A percentile compares a stretch with the other conserved stretches of the same genome.
These are phyloP conservation scores for Vitis hybrid DNA, from an alignment of 177 flowering plant genomes.

Conservation along the genomic window DNA sequence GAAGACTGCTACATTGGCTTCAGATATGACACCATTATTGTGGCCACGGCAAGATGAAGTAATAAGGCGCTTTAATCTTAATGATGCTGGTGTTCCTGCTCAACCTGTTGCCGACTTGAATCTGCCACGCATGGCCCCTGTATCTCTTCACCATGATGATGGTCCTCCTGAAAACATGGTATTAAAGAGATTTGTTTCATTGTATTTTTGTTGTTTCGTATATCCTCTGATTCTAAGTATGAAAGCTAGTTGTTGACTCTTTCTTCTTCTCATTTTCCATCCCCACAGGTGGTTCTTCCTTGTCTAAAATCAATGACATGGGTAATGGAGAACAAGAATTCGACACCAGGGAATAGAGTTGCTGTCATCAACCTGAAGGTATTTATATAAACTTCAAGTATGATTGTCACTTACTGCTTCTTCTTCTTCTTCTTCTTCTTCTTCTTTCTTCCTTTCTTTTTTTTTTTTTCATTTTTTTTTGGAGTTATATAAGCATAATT, in stretches of 20 bases:
- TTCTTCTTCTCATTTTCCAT: not conserved
- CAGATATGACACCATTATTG: slow-evolving; percentile 54
- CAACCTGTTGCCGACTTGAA: slow-evolving; percentile 48
- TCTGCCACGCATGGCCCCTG: slow-evolving; percentile 61
- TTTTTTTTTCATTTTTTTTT: not conserved
- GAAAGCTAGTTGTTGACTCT: not conserved
- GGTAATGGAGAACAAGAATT: slow-evolving; percentile 75
- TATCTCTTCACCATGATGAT: slow-evolving; percentile 63
- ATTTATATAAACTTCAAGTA: not conserved
- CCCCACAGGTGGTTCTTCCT: slow-evolving; percentile 54
- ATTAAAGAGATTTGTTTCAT: not conserved
- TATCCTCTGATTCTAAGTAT: not conserved
- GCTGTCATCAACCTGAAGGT: slow-evolving; percentile 85
- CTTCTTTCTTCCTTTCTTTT: not conserved
- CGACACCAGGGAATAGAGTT: slow-evolving; percentile 56
- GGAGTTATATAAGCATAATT: too few species aligned
- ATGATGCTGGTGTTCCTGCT: slow-evolving; percentile 41
- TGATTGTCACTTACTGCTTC: too few species aligned
- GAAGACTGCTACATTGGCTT: slow-evolving; percentile 27
- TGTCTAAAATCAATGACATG: slow-evolving; percentile 90
- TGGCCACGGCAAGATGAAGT: slow-evolving; percentile 71
- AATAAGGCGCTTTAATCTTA: slow-evolving; percentile 45
- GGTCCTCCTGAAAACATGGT: slow-evolving; percentile 62
- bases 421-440: not conserved
- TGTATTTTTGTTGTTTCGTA: not conserved